Conservation (phyloP, 2,329 filamentous ascomycete genomes). For the Colletotrichum cordylinicola region DNA sequence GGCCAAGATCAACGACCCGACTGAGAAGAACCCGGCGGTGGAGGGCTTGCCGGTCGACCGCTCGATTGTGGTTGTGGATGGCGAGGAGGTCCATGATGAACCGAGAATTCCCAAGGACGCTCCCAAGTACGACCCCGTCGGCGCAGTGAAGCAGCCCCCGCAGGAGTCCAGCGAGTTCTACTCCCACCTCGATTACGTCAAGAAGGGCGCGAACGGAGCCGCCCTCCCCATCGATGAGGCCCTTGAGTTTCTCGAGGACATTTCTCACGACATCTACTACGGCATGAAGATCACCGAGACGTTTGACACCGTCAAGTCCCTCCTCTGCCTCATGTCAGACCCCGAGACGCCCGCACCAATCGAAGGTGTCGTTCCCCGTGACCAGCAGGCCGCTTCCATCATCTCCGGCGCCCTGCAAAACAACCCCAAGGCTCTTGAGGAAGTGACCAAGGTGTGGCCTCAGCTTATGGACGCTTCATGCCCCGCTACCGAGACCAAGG, state of each 20-base stretch:
- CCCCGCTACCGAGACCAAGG: constrained; percentile 15
- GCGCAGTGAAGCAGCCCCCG: constrained; percentile 60
- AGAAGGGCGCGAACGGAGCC: constrained; percentile 26
- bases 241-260: constrained; percentile 64
- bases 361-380: constrained; percentile 38
- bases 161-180: constrained; percentile 32
- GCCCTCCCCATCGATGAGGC: constrained; percentile 50
- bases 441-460: constrained; percentile 55
- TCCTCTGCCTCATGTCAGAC: constrained; percentile 60
- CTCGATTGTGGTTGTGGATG: constrained; percentile 61
- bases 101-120: constrained; percentile 51
- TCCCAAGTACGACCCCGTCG: constrained; percentile 62
- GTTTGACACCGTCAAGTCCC: constrained; percentile 53
- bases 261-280: constrained; percentile 74
- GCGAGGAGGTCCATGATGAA: constrained; percentile 37
- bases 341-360: constrained; percentile 25
- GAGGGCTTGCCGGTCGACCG: constrained; percentile 59
- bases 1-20: constrained; percentile 69
- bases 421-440: constrained; percentile 65
- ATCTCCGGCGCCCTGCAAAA: constrained; percentile 67
- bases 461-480: constrained; percentile 45
- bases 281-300: constrained; percentile 68
- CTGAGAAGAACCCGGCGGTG: constrained; percentile 51
- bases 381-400: constrained; percentile 61
- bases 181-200: constrained; percentile 22